Percentiles rank a stretch among this genome's conserved stretches.
Conservation (phyloP, 768 basidiomycete species). For the Kockovaella imperatae region DNA sequence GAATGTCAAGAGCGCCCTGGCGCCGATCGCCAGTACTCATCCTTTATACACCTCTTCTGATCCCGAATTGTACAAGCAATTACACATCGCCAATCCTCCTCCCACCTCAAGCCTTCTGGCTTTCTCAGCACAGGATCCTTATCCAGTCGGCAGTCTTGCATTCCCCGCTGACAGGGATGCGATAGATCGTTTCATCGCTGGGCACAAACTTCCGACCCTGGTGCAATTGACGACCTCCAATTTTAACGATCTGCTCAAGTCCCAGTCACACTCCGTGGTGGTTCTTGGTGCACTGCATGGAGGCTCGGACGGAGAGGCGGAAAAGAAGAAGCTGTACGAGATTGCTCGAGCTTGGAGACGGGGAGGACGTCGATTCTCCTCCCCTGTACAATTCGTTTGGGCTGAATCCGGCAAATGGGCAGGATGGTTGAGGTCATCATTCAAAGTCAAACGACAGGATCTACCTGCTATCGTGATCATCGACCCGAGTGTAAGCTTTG, state of each 20-base stretch:
- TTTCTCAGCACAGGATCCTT: constrained; percentile 58
- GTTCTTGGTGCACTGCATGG: constrained; percentile 54
- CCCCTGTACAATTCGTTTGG: constrained; percentile 70
- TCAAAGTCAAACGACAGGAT: constrained; percentile 50
- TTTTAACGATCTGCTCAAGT: constrained; percentile 80
- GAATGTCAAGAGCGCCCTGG: constrained; percentile 56
- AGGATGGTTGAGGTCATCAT: constrained; percentile 87
- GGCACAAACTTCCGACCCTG: constrained; percentile 64
- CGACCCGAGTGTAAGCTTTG: constrained; percentile 61
- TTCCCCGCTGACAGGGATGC: constrained; percentile 32
- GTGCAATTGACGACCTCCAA: constrained; percentile 68
- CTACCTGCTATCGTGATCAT: constrained; percentile 59
- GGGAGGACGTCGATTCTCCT: constrained; percentile 42
- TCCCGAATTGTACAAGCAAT: constrained; percentile 40
- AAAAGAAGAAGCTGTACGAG: constrained; percentile 51
- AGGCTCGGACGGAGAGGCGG: constrained; percentile 41
- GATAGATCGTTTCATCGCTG: constrained; percentile 55
- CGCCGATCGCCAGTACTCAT: constrained; percentile 51
- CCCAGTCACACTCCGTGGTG: constrained; percentile 64
- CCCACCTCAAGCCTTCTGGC: constrained; percentile 51
- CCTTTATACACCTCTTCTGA: constrained; percentile 50
- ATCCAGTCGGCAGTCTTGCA: constrained; percentile 46
- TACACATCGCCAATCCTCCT: constrained; percentile 35
- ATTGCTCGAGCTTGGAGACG: constrained; percentile 58
- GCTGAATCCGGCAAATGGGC: constrained; percentile 80